Evolutionary conservation across 257 asterid species (phyloP).

Genomic region (Capsicum pubescens): DNA sequence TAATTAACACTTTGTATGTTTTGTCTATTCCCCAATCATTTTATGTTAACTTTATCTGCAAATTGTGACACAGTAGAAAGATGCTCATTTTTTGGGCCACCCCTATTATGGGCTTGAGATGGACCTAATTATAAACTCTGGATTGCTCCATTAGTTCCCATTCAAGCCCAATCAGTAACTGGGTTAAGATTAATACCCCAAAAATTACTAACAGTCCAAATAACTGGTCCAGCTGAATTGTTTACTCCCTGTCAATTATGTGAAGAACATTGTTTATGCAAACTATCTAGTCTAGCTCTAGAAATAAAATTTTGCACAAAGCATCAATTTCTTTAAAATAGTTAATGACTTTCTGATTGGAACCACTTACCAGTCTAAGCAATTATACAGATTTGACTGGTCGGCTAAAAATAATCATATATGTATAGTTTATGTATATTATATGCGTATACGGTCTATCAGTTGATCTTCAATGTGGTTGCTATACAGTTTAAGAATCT

Average conservation of each 20-base stretch:
- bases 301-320: neutral
- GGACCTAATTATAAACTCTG: neutral
- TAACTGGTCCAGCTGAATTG: too few relatives aligned
- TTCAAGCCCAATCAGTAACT: neutral
- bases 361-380: neutral
- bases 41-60: conserved; percentile 8
- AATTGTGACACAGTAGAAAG: neutral
- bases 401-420: too few relatives aligned
- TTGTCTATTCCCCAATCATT: conserved; percentile 19
- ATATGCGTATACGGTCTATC: neutral
- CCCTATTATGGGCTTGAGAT: neutral
- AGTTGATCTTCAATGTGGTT: neutral
- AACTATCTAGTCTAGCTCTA: neutral
- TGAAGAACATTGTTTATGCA: neutral
- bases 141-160: neutral
- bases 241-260: neutral
- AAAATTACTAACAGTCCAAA: neutral
- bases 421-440: neutral
- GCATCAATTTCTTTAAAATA: neutral
- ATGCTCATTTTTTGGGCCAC: neutral
- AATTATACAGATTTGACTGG: neutral
- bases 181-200: neutral
- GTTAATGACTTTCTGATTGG: neutral
- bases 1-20: neutral
- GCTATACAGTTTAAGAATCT: neutral